A percentile compares a stretch with the other conserved stretches of the same genome.
Evolutionary conservation across 805 yeast genomes (phyloP).

Genomic region (Debaryomyces castellii): DNA sequence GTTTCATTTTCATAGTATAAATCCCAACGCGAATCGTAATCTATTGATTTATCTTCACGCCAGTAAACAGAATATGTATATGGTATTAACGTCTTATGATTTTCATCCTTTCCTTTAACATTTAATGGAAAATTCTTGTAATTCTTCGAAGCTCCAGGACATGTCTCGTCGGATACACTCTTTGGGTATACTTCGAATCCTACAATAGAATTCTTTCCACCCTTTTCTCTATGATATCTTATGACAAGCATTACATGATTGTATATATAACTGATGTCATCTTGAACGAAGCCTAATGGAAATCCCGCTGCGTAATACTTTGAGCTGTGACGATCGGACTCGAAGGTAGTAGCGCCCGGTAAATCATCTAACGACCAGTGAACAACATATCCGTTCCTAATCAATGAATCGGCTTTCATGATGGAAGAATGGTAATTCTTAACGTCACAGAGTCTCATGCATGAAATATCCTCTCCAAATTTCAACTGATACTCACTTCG

Average conservation of each 20-base stretch:
- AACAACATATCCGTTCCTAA: conserved; percentile 68
- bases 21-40: conserved; percentile 73
- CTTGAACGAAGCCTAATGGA: conserved; percentile 72
- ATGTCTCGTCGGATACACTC: conserved; percentile 62
- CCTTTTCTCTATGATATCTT: conserved; percentile 56
- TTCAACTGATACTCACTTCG: conserved; percentile 65
- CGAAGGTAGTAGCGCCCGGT: conserved; percentile 86
- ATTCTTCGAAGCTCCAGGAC: conserved; percentile 73
- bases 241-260: conserved; percentile 82
- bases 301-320: conserved; percentile 85
- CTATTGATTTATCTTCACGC: conserved; percentile 72
- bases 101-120: conserved; percentile 28
- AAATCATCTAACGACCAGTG: conserved; percentile 84
- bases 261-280: conserved; percentile 57
- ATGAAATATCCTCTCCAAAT: conserved; percentile 65
- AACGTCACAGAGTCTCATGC: conserved; percentile 68
- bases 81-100: conserved; percentile 51
- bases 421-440: conserved; percentile 47
- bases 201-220: conserved; percentile 57
- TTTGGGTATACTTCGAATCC: conserved; percentile 90
- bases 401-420: conserved; percentile 56
- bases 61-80: conserved; percentile 86
- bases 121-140: conserved; percentile 57
- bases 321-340: conserved; percentile 52
- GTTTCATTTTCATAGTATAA: conserved; percentile 60